Base-by-base conservation (phyloP, 2,329 filamentous ascomycete genomes). In the Ceratocystis huliohia region DNA sequence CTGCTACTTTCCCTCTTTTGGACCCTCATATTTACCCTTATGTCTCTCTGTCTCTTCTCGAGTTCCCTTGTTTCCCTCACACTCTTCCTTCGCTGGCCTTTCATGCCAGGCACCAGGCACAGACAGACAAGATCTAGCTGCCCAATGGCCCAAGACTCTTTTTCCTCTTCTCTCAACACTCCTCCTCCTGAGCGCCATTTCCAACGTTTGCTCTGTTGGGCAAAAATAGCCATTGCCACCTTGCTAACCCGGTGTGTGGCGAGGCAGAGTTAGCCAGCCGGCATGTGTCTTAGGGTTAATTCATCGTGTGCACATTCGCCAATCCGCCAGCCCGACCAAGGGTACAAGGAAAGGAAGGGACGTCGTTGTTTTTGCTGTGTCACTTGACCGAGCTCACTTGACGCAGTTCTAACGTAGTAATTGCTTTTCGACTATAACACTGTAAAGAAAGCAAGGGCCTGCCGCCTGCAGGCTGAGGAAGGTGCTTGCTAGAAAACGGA, bases 281-380 rank as follows among this genome's bases (percentile, higher is more conserved):
- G 46, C 20, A 1, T 3, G 37, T 41, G 0, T 25, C n/a, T 53
- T 53, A 53, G 48, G 48, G 48, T 53, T 53, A 53, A 5, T 3
- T 15, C 28, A 7, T 8, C 25, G 3, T 53, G 20, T 28, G 3
- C 48, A 53, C 3, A 20, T 10, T 28, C 48, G 4, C 48, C 1
- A 53, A 20, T 28, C 25, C 22, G 8, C 48, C 25, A 53, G 48
- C 20, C n/a, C 22, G n/a, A 22, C 20, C 13, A n/a, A 17, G 48
- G 20, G 3, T 0, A 53, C 48, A 53, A 53, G 48, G 48, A 25
- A 53, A 53, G 20, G 48, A 53, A 53, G 48, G 48, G 22, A 53
- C 28, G 53, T 59, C 53, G 53, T 59, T 33, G 53, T n/a, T 59
- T 33, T 59, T 33, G 53, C 25, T 59, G 53, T 59, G 53, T 59